Evolutionary conservation across 352 stramenopile species (phyloP).

Genomic region (Peronospora farinosa): DNA sequence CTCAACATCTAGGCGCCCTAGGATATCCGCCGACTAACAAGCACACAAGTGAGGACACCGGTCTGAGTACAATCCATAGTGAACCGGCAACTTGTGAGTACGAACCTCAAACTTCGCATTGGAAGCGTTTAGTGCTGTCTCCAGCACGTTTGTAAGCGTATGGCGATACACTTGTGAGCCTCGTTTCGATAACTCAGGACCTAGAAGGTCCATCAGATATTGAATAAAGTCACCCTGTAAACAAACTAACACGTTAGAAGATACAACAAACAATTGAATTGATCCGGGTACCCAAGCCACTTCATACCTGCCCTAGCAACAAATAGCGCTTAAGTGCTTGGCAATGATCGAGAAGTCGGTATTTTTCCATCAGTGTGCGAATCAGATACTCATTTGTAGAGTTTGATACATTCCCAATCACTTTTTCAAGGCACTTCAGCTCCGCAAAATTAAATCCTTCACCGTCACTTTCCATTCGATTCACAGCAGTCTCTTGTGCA

Average conservation of each 20-base stretch:
- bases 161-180: conserved; percentile 92
- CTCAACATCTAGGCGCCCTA: conserved; percentile 90
- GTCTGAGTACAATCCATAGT: background rate
- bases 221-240: conserved; percentile 94
- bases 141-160: conserved; percentile 91
- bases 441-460: conserved; percentile 64
- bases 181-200: conserved; percentile 86
- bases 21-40: conserved; percentile 78
- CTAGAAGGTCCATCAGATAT: conserved; percentile 92
- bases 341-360: conserved; percentile 92
- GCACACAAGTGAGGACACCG: conserved; percentile 3
- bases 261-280: background rate
- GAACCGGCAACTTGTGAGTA: background rate
- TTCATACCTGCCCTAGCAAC: conserved; percentile 90
- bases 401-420: conserved; percentile 75
- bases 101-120: conserved; percentile 93
- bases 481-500: conserved; percentile 32
- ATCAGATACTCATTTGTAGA: conserved; percentile 89
- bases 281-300: background rate
- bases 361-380: conserved; percentile 88
- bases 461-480: conserved; percentile 49
- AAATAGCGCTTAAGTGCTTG: conserved; percentile 96
- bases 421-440: conserved; percentile 55
- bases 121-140: conserved; percentile 90
- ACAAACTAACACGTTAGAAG: conserved; percentile 2